Base-by-base conservation (phyloP, 2,329 filamentous ascomycete genomes). In the Simplicillium aogashimaense region DNA sequence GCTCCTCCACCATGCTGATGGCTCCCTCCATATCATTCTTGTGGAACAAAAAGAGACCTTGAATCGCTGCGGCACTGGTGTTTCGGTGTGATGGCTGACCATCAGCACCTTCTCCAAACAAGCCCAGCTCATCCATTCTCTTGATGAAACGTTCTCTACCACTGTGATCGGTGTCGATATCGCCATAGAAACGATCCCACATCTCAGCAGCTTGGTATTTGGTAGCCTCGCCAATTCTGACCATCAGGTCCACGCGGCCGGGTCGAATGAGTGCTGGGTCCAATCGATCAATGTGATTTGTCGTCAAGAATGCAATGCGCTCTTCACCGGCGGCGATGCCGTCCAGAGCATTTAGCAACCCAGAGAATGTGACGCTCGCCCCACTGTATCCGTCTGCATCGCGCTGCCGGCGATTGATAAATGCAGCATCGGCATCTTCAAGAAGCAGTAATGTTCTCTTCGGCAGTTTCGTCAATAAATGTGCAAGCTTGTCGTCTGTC, bases 261-360 rank as follows among this genome's bases (percentile, higher is more conserved):
- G 92, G 92, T 17, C 92, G 75, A 36, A 97, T 86, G 33, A 98
- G 65, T 4, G 92, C 92, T 45, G 87, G 83, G 53, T 95, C 88
- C 2, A 97, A 73, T 32, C 86, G 76, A 49, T 95, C 88, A 30
- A 95, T 79, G 54, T 95, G 87, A 54, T 98, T 98, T 15, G 90
- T 94, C 2, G 92, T 98, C 46, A 94, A 70, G 60, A 98, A 95
- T 1, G 94, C 80, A 46, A 98, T 85, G 39, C 92, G 78, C 65
- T 97, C 90, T 58, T 97, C 92, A 11, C 88, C 86, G 38, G 89
- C 94, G 7, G 88, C 88, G n/a, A 97, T 79, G 2, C 92, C 92
- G 47, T 98, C 92, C 12, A 90, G 61, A 0, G 85, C 83, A 53
- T 89, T 89, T 30, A 97, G 67, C 15, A 97, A 66, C 0, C 90